Conservation (phyloP, 352 stramenopile species). For the Globisporangium recalcitrans region DNA sequence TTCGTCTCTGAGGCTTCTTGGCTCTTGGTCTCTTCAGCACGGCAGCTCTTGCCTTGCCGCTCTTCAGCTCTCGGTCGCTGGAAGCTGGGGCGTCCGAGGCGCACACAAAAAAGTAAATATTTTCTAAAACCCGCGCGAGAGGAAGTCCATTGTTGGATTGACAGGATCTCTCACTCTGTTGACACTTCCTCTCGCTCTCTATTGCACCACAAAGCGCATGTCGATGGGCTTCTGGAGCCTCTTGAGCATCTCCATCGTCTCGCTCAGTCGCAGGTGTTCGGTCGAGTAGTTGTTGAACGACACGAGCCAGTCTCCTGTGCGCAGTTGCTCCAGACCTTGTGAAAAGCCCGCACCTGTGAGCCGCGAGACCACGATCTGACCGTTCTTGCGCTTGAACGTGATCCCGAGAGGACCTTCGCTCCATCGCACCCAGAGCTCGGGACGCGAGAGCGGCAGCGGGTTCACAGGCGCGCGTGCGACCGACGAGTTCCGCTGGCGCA, state of each 20-base stretch:
- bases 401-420: constrained; percentile 67
- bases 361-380: constrained; percentile 70
- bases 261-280: constrained; percentile 45
- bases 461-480: not conserved
- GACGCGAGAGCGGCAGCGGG: constrained; percentile 26
- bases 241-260: constrained; percentile 84
- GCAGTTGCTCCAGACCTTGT: constrained; percentile 56
- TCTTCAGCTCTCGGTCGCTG: no score
- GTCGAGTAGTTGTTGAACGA: constrained; percentile 71
- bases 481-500: constrained; percentile 18
- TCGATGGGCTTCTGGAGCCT: constrained; percentile 64
- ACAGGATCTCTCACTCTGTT: not conserved
- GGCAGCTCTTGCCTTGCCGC: not conserved
- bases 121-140: not conserved
- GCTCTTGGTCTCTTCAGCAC: not conserved
- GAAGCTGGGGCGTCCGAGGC: not conserved
- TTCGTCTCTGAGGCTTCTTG: not conserved
- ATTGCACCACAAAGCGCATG: constrained; percentile 80
- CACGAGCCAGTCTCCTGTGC: constrained; percentile 67
- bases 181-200: constrained; percentile 11
- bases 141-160: not conserved
- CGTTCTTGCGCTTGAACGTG: constrained; percentile 76
- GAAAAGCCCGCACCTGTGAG: constrained; percentile 70
- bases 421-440: constrained; percentile 72
- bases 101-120: constrained; percentile 2